Evolutionary conservation across 2,329 filamentous ascomycete species (phyloP).

Genomic region (Lachnellula subtilissima): DNA sequence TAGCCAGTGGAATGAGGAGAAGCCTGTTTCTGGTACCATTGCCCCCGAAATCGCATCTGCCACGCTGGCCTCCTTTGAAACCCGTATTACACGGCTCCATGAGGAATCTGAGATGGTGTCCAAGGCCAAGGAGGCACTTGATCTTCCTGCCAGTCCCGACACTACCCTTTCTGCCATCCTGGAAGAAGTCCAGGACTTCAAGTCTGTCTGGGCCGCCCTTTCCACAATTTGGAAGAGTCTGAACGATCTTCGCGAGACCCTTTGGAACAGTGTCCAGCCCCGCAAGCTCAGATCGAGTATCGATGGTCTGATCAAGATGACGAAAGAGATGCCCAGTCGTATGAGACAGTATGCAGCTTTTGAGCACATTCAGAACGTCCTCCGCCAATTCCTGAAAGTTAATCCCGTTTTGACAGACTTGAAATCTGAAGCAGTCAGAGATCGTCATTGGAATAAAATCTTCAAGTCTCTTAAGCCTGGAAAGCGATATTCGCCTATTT

Average conservation of each 20-base stretch:
- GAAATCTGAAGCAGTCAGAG: conserved; percentile 93
- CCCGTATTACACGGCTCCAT: conserved; percentile 77
- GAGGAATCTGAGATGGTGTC: conserved; percentile 89
- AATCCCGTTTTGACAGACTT: conserved; percentile 84
- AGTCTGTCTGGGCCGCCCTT: conserved; percentile 94
- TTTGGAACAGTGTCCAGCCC: conserved; percentile 95
- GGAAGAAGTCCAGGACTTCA: conserved; percentile 97
- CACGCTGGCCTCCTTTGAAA: conserved; percentile 77
- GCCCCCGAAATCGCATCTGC: conserved; percentile 82
- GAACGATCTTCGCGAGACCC: conserved; percentile 83
- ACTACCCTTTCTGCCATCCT: conserved; percentile 79
- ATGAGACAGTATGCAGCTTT: conserved; percentile 99
- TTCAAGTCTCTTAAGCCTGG: conserved; percentile 93
- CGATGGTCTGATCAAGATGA: conserved; percentile 92
- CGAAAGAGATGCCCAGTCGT: conserved; percentile 96
- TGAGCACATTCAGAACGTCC: conserved; percentile 89
- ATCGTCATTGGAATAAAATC: conserved; percentile 96
- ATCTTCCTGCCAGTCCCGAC: conserved; percentile 75
- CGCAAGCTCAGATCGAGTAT: conserved; percentile 86
- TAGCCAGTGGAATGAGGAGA: conserved; percentile 88
- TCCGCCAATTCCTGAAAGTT: conserved; percentile 84
- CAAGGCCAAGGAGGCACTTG: conserved; percentile 93
- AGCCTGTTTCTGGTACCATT: conserved; percentile 92
- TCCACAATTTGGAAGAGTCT: conserved; percentile 96
- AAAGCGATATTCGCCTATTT: conserved; percentile 88